phyloP scores from a whole-genome alignment of 148 eudicot genomes.

The Rhododendron kiyosumense region DNA sequence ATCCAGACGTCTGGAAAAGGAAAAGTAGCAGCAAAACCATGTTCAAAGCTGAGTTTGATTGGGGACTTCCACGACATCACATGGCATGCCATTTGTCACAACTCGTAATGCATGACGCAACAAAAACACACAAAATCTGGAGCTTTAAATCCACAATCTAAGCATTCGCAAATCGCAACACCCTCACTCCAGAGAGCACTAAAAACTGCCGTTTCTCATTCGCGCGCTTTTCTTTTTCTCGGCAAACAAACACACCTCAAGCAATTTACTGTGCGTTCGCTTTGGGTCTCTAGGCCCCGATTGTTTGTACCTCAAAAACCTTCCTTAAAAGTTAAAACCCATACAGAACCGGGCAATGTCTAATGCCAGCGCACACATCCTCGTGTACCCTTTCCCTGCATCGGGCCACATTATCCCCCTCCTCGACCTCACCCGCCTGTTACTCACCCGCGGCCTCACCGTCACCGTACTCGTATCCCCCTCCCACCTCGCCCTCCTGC shows the following conservation, averaged over 20 bases:
- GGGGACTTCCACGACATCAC: no score
- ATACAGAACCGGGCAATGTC: background rate
- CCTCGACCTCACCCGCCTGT: constrained; percentile 53
- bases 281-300: no score
- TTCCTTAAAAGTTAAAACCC: no score
- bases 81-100: background rate
- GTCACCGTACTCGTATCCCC: constrained; percentile 58
- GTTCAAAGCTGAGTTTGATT: no score
- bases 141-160: background rate
- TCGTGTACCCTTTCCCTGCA: constrained; percentile 60
- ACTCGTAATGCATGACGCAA: background rate
- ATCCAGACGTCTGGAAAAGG: no score
- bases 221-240: no score
- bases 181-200: background rate
- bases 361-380: constrained; percentile 27
- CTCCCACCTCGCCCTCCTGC: constrained; percentile 40
- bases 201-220: no score
- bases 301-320: background rate
- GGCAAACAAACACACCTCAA: no score
- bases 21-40: no score
- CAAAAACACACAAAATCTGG: background rate
- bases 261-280: no score
- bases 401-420: constrained; percentile 65
- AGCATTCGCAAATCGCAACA: background rate
- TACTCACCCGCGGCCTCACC: constrained; percentile 38